phyloP scores from a whole-genome alignment of 176 grass and related monocot species.

The Pontederia crassipes region DNA sequence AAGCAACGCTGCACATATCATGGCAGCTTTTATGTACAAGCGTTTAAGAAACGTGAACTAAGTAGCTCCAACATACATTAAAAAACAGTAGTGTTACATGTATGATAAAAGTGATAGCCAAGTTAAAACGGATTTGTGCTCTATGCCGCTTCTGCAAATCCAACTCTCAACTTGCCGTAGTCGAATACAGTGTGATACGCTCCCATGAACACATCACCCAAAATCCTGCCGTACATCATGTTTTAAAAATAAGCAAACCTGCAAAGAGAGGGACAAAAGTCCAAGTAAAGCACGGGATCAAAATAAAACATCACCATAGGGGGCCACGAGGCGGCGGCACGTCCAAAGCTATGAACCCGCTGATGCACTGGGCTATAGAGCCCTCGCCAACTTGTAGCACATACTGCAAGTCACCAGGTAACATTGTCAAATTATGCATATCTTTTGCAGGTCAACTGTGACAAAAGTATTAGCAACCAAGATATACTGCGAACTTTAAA shows the following conservation, averaged over 20 bases:
- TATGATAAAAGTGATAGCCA: too few species aligned
- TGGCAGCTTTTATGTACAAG: too few species aligned
- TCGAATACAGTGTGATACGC: constrained; percentile 57
- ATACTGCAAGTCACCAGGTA: constrained; percentile 39
- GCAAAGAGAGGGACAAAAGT: too few species aligned
- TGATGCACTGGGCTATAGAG: constrained; percentile 68
- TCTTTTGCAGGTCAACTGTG: background rate
- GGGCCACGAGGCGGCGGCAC: constrained; percentile 71
- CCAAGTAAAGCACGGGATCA: too few species aligned
- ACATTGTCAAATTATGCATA: background rate
- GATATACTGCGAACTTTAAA: background rate
- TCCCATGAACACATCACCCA: constrained; percentile 64
- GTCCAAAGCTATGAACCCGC: constrained; percentile 80
- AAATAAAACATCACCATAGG: constrained; percentile 42
- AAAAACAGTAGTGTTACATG: too few species aligned
- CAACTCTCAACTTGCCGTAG: constrained; percentile 34
- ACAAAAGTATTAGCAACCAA: background rate
- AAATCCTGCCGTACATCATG: constrained; percentile 26
- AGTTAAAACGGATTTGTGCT: too few species aligned
- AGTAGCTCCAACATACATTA: too few species aligned
- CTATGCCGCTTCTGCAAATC: constrained; percentile 38
- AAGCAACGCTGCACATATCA: too few species aligned
- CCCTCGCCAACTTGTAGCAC: constrained; percentile 73
- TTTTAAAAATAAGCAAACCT: too few species aligned
- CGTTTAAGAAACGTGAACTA: too few species aligned